A percentile compares a stretch with the other conserved stretches of the same genome.
Evolutionary conservation across 2,329 filamentous ascomycete species (phyloP).

Genomic region (Diaporthe ilicicola): DNA sequence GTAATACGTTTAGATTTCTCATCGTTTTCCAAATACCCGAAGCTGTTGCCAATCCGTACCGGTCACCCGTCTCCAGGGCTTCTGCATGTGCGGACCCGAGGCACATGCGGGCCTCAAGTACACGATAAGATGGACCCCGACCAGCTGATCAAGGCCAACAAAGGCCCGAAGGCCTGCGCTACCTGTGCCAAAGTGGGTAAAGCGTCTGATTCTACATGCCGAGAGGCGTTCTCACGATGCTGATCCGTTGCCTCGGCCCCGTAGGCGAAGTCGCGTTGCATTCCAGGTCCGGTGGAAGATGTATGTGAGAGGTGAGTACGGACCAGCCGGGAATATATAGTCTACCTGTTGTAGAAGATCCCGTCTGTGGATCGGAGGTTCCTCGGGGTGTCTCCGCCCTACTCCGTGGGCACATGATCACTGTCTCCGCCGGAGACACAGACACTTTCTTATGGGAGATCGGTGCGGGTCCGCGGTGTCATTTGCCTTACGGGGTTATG

Average conservation of each 20-base stretch:
- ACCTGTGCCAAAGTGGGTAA: slow-evolving; percentile 53
- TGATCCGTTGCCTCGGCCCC: background rate
- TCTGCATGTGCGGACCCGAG: background rate
- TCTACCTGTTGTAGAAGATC: background rate
- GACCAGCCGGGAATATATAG: background rate
- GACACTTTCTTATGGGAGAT: background rate
- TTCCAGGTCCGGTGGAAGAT: slow-evolving; percentile 50
- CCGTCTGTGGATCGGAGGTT: background rate
- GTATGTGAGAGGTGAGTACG: slow-evolving; percentile 57
- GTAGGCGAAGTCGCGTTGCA: slow-evolving; percentile 58
- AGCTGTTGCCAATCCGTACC: background rate
- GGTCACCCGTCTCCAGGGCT: background rate
- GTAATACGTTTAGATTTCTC: no score
- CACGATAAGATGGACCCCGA: slow-evolving; percentile 25
- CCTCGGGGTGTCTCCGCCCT: background rate
- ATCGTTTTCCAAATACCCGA: background rate
- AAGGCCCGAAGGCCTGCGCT: slow-evolving; percentile 58
- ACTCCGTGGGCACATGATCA: background rate
- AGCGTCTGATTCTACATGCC: background rate
- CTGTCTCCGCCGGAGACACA: background rate
- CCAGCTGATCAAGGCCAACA: slow-evolving; percentile 36
- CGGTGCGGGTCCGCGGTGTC: background rate
- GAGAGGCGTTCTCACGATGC: background rate
- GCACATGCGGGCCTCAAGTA: background rate
- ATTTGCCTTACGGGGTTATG: background rate